A percentile compares a stretch with the other conserved stretches of the same genome.
These are phyloP conservation scores for Gynandropsis gynandra DNA, from an alignment of 345 rosid genomes.

Conservation along the genomic window DNA sequence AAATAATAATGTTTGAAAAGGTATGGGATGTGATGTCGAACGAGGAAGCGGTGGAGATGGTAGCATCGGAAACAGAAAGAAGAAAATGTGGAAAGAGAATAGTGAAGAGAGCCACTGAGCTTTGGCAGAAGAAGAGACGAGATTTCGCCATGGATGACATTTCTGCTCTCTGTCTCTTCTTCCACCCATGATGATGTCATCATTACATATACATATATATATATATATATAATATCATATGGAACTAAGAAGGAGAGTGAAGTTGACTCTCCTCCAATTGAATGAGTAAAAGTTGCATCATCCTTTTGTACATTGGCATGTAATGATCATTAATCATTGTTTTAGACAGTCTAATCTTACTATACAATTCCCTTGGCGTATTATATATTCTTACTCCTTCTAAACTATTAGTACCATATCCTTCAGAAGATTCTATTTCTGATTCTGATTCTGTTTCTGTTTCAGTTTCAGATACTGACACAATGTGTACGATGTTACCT, in stretches of 20 bases:
- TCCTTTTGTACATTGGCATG: constrained; percentile 90
- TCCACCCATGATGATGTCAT: constrained; percentile 27
- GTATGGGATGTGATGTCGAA: constrained; percentile 87
- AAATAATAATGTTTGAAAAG: no score
- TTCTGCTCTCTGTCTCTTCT: constrained; percentile 80
- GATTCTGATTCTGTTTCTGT: constrained; percentile 22
- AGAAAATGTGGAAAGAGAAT: constrained; percentile 59
- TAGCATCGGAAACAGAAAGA: constrained; percentile 41
- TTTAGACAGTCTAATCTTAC: constrained; percentile 77
- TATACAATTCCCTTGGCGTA: constrained; percentile 84
- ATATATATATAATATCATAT: constrained; percentile 20
- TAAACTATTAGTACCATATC: not conserved
- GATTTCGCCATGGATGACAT: constrained; percentile 78
- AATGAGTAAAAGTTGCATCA: constrained; percentile 69
- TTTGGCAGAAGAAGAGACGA: constrained; percentile 64
- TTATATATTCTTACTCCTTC: constrained; percentile 55
- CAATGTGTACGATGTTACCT: constrained; percentile 79
- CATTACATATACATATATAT: constrained; percentile 12
- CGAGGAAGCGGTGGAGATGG: constrained; percentile 70
- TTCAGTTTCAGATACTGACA: constrained; percentile 33
- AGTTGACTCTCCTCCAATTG: constrained; percentile 40
- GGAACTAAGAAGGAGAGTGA: constrained; percentile 3
- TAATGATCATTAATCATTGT: constrained; percentile 96
- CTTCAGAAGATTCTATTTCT: not conserved
- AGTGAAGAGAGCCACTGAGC: constrained; percentile 56